Percentiles rank a stretch among this genome's conserved stretches.
Conservation (phyloP, 345 rosid species). For the thale cress (Arabidopsis thaliana) region TAIR10.1 NC_003074.8:1470501-1471000, state of each 20-base stretch:
- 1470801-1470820: background rate
- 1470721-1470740: slow-evolving; percentile 28
- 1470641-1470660: too few relatives aligned
- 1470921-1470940: too few relatives aligned
- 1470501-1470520: slow-evolving; percentile 3
- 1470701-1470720: slow-evolving; percentile 32
- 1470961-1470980: background rate
- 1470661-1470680: background rate
- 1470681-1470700: slow-evolving; percentile 23
- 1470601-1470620: too few relatives aligned
- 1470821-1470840: background rate
- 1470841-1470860: background rate
- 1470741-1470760: slow-evolving; percentile 32
- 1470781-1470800: background rate
- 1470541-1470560: background rate
- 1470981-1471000: too few relatives aligned
- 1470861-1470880: too few relatives aligned
- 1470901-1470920: too few relatives aligned
- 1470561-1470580: background rate
- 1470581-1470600: too few relatives aligned
- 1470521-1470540: slow-evolving; percentile 13
- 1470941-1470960: slow-evolving; percentile 13
- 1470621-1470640: too few relatives aligned
- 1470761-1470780: background rate
- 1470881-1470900: too few relatives aligned